Evolutionary conservation across 2,329 filamentous ascomycete species (phyloP).

Genomic region (Cordyceps farinosa): DNA sequence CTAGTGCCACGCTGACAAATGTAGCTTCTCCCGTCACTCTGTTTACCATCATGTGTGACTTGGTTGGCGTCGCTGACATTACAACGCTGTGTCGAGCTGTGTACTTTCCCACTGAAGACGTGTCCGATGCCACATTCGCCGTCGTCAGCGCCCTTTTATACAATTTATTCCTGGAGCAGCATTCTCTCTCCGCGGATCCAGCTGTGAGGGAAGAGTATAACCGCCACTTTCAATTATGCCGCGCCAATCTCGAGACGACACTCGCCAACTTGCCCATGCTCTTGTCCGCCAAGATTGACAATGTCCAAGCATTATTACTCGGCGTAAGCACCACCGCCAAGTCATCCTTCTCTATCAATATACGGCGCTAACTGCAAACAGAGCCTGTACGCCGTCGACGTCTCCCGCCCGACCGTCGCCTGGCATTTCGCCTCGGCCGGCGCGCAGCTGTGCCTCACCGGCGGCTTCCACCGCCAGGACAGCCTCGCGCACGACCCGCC

Average conservation of each 20-base stretch:
- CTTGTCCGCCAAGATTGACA: constrained; percentile 51
- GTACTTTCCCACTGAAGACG: constrained; percentile 51
- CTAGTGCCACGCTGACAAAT: constrained; percentile 9
- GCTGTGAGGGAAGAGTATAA: constrained; percentile 35
- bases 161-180: constrained; percentile 47
- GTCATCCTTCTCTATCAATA: not conserved
- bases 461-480: constrained; percentile 55
- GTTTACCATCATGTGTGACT: constrained; percentile 48
- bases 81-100: constrained; percentile 46
- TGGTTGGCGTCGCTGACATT: constrained; percentile 49
- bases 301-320: constrained; percentile 56
- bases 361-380: constrained; percentile 28
- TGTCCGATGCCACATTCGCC: constrained; percentile 48
- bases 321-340: constrained; percentile 41
- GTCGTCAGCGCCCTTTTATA: constrained; percentile 48
- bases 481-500: constrained; percentile 33
- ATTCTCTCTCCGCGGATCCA: constrained; percentile 34
- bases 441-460: constrained; percentile 56
- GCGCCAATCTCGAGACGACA: constrained; percentile 48
- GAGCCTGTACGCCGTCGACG: constrained; percentile 60
- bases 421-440: constrained; percentile 60
- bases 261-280: constrained; percentile 53
- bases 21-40: constrained; percentile 45
- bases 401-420: constrained; percentile 59
- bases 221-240: constrained; percentile 39